These are phyloP conservation scores for Candida ulmi DNA, from an alignment of 805 yeast species.

Conservation along the genomic window DNA sequence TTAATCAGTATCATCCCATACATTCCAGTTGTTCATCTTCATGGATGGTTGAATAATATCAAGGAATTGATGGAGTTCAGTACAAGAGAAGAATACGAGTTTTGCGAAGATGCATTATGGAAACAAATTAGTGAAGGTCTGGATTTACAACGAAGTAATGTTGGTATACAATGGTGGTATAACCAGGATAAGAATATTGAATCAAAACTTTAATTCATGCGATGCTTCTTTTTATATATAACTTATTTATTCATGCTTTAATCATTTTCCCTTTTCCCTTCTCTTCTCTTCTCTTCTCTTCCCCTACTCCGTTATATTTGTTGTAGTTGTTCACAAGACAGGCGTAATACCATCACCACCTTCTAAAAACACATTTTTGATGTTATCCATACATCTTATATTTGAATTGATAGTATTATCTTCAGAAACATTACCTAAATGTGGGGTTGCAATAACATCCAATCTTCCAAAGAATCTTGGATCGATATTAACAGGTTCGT, in stretches of 20 bases:
- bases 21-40: conserved; percentile 36
- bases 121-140: conserved; percentile 49
- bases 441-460: conserved; percentile 39
- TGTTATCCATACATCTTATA: conserved; percentile 48
- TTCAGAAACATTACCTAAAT: conserved; percentile 62
- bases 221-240: no score
- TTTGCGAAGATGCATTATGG: conserved; percentile 43
- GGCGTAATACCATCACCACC: conserved; percentile 15
- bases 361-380: conserved; percentile 17
- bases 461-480: background rate
- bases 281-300: no score
- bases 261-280: no score
- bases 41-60: conserved; percentile 42
- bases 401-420: conserved; percentile 52
- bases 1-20: conserved; percentile 50
- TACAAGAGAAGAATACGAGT: conserved; percentile 30
- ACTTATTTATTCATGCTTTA: no score
- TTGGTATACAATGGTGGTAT: conserved; percentile 64
- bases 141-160: conserved; percentile 48
- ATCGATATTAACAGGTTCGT: conserved; percentile 41
- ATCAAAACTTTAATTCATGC: conserved; percentile 2
- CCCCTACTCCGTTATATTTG: no score
- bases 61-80: conserved; percentile 32
- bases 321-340: conserved; percentile 1
- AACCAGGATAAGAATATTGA: conserved; percentile 17